Evolutionary conservation across 2,329 filamentous ascomycete genomes (phyloP), one percentile per base, ranked within the genome.

Genomic region (Ceratocystis huliohia): DNA sequence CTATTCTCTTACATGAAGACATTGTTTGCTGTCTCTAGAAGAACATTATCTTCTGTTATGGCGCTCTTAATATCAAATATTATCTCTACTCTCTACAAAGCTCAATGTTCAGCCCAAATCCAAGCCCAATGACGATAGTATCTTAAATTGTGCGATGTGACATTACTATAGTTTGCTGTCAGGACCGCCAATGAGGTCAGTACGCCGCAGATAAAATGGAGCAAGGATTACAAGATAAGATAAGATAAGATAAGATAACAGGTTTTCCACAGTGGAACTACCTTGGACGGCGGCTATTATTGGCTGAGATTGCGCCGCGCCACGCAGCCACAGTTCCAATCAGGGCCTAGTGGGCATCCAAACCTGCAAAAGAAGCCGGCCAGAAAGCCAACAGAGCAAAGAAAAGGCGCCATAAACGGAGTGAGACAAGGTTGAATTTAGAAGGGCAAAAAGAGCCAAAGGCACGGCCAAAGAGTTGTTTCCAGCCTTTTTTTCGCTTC

Each of bases 141-240:
- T 25, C 20, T 7, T 56, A 4, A 15, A 20, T 28, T 56, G 50
- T n/a, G 50, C 13, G 22, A 17, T 28, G 56, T 59, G 28, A 59
- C 56, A n/a, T 37, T 30, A 59, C 53, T 7, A 8, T 30, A 17
- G 45, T 20, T 41, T 5, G 10, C 10, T 13, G 10, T 62, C 4
- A 20, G 22, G 30, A 20, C 30, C 25, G 30, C 59, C 59, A 57
- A 63, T 63, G 61, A 63, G 61, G 61, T 63, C 44, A 63, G 59
- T 17, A 41, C 41, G 25, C 41, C 44, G 17, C 20, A n/a, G 17
- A 63, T n/a, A 48, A 30, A 30, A 30, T 46, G 15, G 17, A 63
- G 44, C 25, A 15, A 45, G 13, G 10, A 22, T 61, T 20, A 8
- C 15, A 30, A 17, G 48, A 53, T 28, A 37, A 59, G 56, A 59